phyloP scores from a whole-genome alignment of 2,329 filamentous ascomycete genomes.

The Chrysoporthe austroafricana region DNA sequence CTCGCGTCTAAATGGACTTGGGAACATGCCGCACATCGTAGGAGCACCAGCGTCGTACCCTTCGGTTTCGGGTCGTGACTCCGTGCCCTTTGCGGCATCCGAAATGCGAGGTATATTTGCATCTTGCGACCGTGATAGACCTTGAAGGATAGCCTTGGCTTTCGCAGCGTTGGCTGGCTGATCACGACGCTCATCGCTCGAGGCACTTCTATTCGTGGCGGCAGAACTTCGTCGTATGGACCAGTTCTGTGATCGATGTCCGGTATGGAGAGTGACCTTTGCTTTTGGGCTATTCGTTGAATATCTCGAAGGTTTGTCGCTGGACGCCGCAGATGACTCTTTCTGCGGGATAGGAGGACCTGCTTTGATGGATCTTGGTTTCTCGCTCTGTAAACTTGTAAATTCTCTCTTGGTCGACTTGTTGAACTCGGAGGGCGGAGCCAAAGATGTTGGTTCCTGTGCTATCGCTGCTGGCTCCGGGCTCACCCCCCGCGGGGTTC shows the following conservation, averaged over 20 bases:
- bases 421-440: too few relatives aligned
- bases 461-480: neutral
- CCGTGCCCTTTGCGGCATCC: too few relatives aligned
- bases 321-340: neutral
- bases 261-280: neutral
- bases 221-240: too few relatives aligned
- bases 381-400: neutral
- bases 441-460: neutral
- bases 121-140: neutral
- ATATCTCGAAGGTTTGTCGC: neutral
- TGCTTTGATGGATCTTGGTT: neutral
- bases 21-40: constrained; percentile 13
- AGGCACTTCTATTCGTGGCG: neutral
- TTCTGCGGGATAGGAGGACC: neutral
- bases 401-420: neutral
- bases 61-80: neutral
- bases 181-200: neutral
- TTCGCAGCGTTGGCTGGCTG: neutral
- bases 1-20: constrained; percentile 12
- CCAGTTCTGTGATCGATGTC: too few relatives aligned
- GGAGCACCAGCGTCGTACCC: neutral
- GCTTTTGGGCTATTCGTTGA: neutral
- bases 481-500: neutral
- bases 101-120: neutral
- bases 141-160: neutral